These are phyloP conservation scores for Thielaviopsis cerberus DNA, from an alignment of 2,329 filamentous ascomycete species.

Conservation along the genomic window DNA sequence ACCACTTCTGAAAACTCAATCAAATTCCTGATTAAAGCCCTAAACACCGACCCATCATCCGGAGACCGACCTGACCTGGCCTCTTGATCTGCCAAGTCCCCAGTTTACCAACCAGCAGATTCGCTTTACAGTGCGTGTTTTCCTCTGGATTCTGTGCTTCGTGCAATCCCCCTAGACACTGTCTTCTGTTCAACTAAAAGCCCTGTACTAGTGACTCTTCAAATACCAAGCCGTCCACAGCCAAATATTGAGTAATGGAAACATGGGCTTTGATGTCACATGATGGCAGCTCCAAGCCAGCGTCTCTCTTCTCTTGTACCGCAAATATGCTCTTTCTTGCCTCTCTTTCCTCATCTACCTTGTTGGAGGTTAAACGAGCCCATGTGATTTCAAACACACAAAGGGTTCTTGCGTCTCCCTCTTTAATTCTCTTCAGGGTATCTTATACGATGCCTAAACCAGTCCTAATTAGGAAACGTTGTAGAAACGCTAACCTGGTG, in stretches of 20 bases:
- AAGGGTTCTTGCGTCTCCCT: background rate
- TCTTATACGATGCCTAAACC: background rate
- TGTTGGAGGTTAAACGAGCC: background rate
- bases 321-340: background rate
- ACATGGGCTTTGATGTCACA: background rate
- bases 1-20: background rate
- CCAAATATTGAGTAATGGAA: background rate
- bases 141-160: background rate
- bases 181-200: background rate
- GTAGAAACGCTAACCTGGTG: background rate
- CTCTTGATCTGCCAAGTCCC: background rate
- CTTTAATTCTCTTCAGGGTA: background rate
- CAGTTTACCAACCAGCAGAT: too few species aligned
- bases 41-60: background rate
- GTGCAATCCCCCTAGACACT: background rate
- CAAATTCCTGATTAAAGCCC: background rate
- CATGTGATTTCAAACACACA: background rate
- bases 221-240: background rate
- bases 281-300: background rate
- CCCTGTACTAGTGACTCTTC: background rate
- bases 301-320: background rate
- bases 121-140: background rate
- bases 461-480: slow-evolving; percentile 4
- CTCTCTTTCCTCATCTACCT: background rate
- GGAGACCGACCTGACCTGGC: background rate